Percentiles rank a stretch among this genome's conserved stretches.
phyloP scores from a whole-genome alignment of 257 asterid genomes.

The Nicotiana tabacum region DNA sequence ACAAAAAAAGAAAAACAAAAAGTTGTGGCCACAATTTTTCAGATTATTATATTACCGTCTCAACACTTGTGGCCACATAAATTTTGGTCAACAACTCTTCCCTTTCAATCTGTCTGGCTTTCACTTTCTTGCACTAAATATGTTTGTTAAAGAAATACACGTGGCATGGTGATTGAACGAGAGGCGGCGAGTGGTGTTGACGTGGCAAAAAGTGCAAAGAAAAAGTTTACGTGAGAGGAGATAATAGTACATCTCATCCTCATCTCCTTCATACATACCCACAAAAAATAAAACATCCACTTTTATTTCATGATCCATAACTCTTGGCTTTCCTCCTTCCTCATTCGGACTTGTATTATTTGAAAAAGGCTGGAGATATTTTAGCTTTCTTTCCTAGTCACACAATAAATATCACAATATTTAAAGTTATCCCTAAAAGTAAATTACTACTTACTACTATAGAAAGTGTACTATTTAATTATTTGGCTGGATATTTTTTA shows the following conservation, averaged over 20 bases:
- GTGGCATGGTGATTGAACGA: not conserved
- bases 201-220: constrained; percentile 10
- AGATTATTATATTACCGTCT: not conserved
- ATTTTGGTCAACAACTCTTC: not conserved
- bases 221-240: not conserved
- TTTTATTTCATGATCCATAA: not conserved
- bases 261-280: not conserved
- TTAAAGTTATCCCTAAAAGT: not conserved
- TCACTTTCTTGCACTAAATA: constrained; percentile 10
- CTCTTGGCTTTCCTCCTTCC: not conserved
- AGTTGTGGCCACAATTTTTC: not conserved
- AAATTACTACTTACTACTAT: not conserved
- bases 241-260: not conserved
- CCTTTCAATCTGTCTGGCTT: not conserved
- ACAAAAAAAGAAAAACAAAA: too few species aligned
- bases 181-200: not conserved
- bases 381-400: not conserved
- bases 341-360: not conserved
- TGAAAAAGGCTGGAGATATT: not conserved
- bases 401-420: not conserved
- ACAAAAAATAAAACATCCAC: not conserved
- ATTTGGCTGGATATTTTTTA: constrained; percentile 7
- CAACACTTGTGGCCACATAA: not conserved
- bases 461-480: not conserved
- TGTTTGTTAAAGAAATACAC: not conserved